These are phyloP conservation scores for Salix viminalis DNA, from an alignment of 345 rosid genomes.

Conservation along the genomic window DNA sequence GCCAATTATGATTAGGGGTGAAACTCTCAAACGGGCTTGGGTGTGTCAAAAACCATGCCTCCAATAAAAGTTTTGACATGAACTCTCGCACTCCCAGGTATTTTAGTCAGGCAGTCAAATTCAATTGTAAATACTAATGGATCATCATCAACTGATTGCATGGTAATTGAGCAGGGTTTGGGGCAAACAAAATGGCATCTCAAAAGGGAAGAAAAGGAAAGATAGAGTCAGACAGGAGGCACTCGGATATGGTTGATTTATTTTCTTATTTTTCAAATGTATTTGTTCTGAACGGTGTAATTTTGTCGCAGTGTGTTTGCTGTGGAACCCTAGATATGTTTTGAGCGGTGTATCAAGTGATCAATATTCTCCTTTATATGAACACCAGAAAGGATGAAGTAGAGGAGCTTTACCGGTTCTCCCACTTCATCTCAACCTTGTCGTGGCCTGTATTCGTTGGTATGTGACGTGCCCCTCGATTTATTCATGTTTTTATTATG, in stretches of 20 bases:
- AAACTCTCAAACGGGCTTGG: slow-evolving; percentile 12
- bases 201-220: background rate
- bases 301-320: slow-evolving; percentile 24
- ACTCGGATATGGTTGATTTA: slow-evolving; percentile 19
- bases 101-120: slow-evolving; percentile 11
- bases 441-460: background rate
- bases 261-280: slow-evolving; percentile 14
- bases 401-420: slow-evolving; percentile 19
- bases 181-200: slow-evolving; percentile 19
- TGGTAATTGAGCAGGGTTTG: slow-evolving; percentile 36
- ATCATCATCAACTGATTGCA: slow-evolving; percentile 21
- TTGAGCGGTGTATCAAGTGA: slow-evolving; percentile 24
- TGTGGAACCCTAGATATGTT: slow-evolving; percentile 27
- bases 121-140: slow-evolving; percentile 13
- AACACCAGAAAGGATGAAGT: slow-evolving; percentile 20
- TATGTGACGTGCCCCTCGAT: background rate
- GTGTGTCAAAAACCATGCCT: slow-evolving; percentile 3
- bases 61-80: slow-evolving; percentile 10
- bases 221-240: slow-evolving; percentile 10
- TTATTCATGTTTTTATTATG: no score
- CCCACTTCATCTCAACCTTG: slow-evolving; percentile 8
- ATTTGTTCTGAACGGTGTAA: slow-evolving; percentile 22
- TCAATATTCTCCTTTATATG: slow-evolving; percentile 7
- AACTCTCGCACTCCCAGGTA: slow-evolving; percentile 32
- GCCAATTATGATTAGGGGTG: slow-evolving; percentile 37